These are phyloP conservation scores for Sporothrix protearum DNA, from an alignment of 2,329 filamentous ascomycete genomes.

Conservation along the genomic window DNA sequence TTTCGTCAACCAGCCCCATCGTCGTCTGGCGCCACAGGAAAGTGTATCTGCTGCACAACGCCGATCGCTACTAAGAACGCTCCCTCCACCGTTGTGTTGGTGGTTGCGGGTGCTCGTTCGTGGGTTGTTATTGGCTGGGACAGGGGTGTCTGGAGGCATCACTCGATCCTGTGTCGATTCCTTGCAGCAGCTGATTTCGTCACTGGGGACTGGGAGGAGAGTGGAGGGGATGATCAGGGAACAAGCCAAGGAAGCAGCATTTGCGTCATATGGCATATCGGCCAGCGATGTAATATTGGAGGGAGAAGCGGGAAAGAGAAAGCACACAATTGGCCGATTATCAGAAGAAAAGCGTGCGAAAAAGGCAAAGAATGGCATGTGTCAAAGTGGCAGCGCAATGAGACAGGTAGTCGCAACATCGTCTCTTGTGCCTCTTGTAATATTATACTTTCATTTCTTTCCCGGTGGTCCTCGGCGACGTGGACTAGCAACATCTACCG, in stretches of 20 bases:
- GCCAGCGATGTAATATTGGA: too few relatives aligned
- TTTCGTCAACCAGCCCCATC: not conserved
- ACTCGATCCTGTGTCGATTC: not conserved
- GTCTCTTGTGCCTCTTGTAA: not conserved
- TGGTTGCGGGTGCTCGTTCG: not conserved
- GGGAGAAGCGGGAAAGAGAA: not conserved
- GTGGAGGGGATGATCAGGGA: not conserved
- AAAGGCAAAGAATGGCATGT: not conserved
- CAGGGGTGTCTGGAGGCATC: not conserved
- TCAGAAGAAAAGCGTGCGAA: not conserved
- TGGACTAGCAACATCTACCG: not conserved
- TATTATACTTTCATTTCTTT: not conserved
- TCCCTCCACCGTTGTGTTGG: not conserved
- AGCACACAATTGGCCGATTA: not conserved
- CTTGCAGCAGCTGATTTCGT: conserved; percentile 18
- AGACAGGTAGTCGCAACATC: not conserved
- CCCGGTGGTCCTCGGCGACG: conserved; percentile 3
- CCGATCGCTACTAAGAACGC: not conserved
- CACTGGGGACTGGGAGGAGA: not conserved
- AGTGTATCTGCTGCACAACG: not conserved
- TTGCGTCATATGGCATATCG: conserved; percentile 19
- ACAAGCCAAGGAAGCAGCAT: not conserved
- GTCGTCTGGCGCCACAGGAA: not conserved
- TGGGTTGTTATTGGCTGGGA: not conserved
- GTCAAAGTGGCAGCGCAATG: not conserved